Evolutionary conservation across 148 eudicot species (phyloP).

Genomic region (Simmondsia chinensis): DNA sequence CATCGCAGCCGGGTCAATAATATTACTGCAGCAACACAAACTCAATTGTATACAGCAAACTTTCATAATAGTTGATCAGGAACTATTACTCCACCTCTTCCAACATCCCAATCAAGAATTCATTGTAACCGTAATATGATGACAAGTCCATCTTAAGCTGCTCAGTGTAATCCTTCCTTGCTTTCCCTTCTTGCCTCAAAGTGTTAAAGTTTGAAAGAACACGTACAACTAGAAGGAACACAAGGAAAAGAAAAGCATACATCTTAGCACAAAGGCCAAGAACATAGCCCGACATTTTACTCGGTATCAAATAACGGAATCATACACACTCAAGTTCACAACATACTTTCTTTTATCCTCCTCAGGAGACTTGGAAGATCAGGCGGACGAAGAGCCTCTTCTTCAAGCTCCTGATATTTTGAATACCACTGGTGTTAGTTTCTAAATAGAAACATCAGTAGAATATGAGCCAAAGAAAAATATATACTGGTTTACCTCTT

Average conservation of each 20-base stretch:
- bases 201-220: slow-evolving; percentile 66
- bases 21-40: too few relatives aligned
- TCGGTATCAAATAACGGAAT: too few relatives aligned
- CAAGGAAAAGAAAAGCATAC: background rate
- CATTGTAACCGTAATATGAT: slow-evolving; percentile 89
- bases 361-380: slow-evolving; percentile 69
- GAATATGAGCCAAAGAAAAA: background rate
- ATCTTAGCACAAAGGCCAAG: too few relatives aligned
- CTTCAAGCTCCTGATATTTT: slow-evolving; percentile 58
- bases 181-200: slow-evolving; percentile 54
- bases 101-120: slow-evolving; percentile 62
- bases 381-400: slow-evolving; percentile 75
- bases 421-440: background rate
- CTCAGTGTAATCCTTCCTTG: slow-evolving; percentile 66
- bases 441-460: background rate
- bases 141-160: slow-evolving; percentile 68
- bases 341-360: slow-evolving; percentile 89
- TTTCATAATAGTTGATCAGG: too few relatives aligned
- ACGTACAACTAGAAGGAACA: slow-evolving; percentile 39
- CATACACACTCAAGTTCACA: background rate
- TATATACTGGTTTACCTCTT: slow-evolving; percentile 35
- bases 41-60: background rate
- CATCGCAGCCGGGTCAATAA: too few relatives aligned
- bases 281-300: too few relatives aligned
- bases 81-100: slow-evolving; percentile 55